Evolutionary conservation across 1,284 basidiomycete genomes (phyloP).

Genomic region (Ganoderma lingzhi): DNA sequence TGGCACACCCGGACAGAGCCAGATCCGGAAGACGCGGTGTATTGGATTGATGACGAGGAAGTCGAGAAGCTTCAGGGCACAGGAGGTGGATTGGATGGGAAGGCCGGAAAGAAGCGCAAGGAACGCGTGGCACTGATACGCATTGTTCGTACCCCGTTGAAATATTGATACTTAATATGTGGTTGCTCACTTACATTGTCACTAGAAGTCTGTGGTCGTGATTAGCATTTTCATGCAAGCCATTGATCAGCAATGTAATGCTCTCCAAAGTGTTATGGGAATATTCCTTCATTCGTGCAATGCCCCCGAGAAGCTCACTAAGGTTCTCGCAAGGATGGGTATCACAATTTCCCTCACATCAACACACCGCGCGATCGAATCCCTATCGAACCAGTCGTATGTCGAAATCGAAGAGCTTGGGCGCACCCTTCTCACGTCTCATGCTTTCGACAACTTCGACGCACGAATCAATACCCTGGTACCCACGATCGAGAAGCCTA

Average conservation of each 20-base stretch:
- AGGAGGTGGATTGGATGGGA: not conserved
- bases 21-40: not conserved
- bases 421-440: slow-evolving; percentile 31
- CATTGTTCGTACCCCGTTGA: not conserved
- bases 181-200: not conserved
- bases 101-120: not conserved
- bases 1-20: too few relatives aligned
- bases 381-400: slow-evolving; percentile 32
- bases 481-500: slow-evolving; percentile 35
- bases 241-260: slow-evolving; percentile 17
- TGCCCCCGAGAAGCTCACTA: too few relatives aligned
- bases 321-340: slow-evolving; percentile 19
- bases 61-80: not conserved
- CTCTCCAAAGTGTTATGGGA: slow-evolving; percentile 18
- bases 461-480: slow-evolving; percentile 34
- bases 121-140: not conserved
- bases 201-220: not conserved
- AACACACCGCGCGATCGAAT: slow-evolving; percentile 27
- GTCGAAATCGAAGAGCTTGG: slow-evolving; percentile 31
- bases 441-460: slow-evolving; percentile 46
- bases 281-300: slow-evolving; percentile 28
- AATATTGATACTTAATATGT: too few relatives aligned
- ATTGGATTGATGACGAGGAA: not conserved
- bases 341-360: slow-evolving; percentile 13
- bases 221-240: slow-evolving; percentile 18